Conservation (phyloP, 2,329 filamentous ascomycete genomes). For the Dactylonectria macrodidyma region DNA sequence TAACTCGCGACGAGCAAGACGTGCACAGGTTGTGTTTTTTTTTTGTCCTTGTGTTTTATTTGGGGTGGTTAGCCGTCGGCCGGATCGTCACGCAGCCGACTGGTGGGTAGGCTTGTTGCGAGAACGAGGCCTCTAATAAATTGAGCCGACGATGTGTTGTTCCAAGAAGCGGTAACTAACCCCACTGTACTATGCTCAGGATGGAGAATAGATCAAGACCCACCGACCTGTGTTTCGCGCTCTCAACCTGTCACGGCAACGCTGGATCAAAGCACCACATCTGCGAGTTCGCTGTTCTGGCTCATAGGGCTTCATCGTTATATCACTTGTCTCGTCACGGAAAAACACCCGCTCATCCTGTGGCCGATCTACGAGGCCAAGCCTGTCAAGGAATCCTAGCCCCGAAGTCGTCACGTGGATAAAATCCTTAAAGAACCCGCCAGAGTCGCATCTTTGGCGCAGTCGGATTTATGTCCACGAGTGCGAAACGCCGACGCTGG, state of each 20-base stretch:
- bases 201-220: conserved; percentile 20
- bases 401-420: neutral
- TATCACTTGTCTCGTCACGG: neutral
- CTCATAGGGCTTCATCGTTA: neutral
- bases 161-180: conserved; percentile 15
- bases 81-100: conserved; percentile 2
- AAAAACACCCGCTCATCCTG: neutral
- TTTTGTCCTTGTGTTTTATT: conserved; percentile 18
- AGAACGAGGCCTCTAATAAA: neutral
- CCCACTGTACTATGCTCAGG: conserved; percentile 19
- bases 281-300: conserved; percentile 1
- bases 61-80: conserved; percentile 22
- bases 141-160: conserved; percentile 22
- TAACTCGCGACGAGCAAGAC: conserved; percentile 2
- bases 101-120: neutral
- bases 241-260: neutral
- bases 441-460: neutral
- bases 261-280: conserved; percentile 7
- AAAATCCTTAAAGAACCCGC: neutral
- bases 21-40: neutral
- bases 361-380: neutral
- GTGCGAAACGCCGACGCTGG: conserved; percentile 17
- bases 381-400: neutral
- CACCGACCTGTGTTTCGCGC: neutral
- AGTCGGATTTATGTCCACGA: conserved; percentile 8